These are phyloP conservation scores for Dipteronia dyeriana DNA, from an alignment of 345 rosid species.

Conservation along the genomic window DNA sequence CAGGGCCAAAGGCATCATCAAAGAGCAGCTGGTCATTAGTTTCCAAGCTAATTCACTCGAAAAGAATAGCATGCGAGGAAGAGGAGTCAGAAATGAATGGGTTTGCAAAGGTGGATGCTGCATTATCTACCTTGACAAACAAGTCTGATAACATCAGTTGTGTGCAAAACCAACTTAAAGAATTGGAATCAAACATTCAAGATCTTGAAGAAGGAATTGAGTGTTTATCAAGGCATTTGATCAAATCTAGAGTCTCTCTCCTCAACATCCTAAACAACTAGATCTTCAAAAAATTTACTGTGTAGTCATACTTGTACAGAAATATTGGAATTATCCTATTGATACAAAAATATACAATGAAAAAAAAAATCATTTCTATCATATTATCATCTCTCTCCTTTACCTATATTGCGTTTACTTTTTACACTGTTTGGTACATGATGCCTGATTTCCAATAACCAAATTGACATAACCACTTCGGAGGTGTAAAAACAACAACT, in stretches of 20 bases:
- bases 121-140: slow-evolving; percentile 14
- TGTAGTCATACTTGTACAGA: not conserved
- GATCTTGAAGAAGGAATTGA: slow-evolving; percentile 53
- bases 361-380: not conserved
- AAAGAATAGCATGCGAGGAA: slow-evolving; percentile 21
- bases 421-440: not conserved
- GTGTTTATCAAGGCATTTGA: slow-evolving; percentile 38
- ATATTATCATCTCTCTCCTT: not conserved
- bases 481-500: not conserved
- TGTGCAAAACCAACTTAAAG: slow-evolving; percentile 16
- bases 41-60: slow-evolving; percentile 39
- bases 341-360: not conserved
- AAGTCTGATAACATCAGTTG: slow-evolving; percentile 21
- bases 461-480: not conserved
- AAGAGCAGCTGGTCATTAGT: slow-evolving; percentile 38
- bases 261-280: slow-evolving; percentile 43
- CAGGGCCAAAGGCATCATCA: slow-evolving; percentile 30
- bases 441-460: not conserved
- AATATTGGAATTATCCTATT: not conserved
- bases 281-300: not conserved
- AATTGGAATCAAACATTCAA: slow-evolving; percentile 40
- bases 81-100: slow-evolving; percentile 31
- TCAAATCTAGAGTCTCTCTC: slow-evolving; percentile 43
- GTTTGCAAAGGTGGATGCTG: slow-evolving; percentile 32
- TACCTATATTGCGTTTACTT: too few species aligned